Base-by-base conservation (phyloP, 345 rosid species). In the Syzygium grande region DNA sequence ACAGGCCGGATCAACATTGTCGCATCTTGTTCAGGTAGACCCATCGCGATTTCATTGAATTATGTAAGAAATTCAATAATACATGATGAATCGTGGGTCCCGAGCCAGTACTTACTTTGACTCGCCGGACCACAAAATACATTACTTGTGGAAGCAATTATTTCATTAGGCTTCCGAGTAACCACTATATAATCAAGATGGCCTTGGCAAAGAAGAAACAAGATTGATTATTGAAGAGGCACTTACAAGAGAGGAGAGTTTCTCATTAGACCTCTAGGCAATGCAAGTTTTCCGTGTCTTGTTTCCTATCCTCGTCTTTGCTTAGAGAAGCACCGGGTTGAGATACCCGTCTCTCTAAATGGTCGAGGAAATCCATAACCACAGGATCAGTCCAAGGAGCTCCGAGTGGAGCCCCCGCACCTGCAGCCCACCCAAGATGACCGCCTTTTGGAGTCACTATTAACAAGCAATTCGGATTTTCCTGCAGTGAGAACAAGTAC, bases 371-470 rank as follows among this genome's bases (percentile, higher is more conserved):
- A 90, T 96, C 94, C 98, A 96, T 95, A 84, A 95, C 94, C 59
- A 95, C 87, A 1, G 94, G 89, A 86, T 96, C 99, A 2, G 98
- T 96, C 98, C 98, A 97, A 54, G 99, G 95, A 85, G 98, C 96
- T 65, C 99, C 99, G 5, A 87, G 83, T 11, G 97, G 98, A 85
- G 96, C 95, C 89, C 91, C 97, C 23, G 85, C 83, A 84, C 98
- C 99, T 1, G 98, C 99, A 85, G 95, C 93, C 99, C 99, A 97
- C 34, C 99, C 98, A 51, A 97, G 91, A 90, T 95, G 99, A 29
- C 98, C 99, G 41, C 98, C 99, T 91, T 90, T 93, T 29, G 99
- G 99, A 58, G 99, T 96, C 89, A 95, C 96, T 84, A 95, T 91
- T 88, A 97, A 87, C 93, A 97, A 54, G 88, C 99, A 97, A 90